Base-by-base conservation (phyloP, 306 rosid genomes). In the Rosa chinensis region DNA sequence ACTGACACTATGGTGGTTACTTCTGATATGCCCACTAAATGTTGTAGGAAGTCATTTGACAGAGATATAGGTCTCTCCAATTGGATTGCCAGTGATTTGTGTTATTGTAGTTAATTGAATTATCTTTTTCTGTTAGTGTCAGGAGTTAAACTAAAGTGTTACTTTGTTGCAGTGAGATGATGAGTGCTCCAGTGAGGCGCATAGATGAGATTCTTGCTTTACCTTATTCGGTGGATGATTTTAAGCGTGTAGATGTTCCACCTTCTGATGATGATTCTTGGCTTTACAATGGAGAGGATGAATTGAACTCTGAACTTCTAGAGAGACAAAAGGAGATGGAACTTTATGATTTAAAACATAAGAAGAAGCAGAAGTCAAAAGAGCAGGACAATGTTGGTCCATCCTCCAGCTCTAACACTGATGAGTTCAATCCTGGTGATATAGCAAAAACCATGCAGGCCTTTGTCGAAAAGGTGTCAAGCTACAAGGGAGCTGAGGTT, bases 251-350 rank as follows among this genome's bases (percentile, higher is more conserved):
- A 64, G 93, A 86, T 52, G 84, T 91, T 80, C 93, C 94, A 79
- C 94, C 97, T 53, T 90, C 96, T 81, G 97, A 93, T 74, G 86
- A 87, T 74, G 98, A 96, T 85, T 89, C 91, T 35, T 96, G 97
- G 99, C 91, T 93, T 66, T 92, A 93, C 83, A 53, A 73, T 59
- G 99, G 97, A 66, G 99, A 95, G 78, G 98, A 87, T 47, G 99
- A 93, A 56, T 85, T 95, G 81, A 91, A 88, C 85, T 80, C 89
- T 49, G 94, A 89, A 44, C 94, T 95, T 77, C 62, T 85, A 78
- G 93, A 95, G 87, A 91, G 99, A 77, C 98, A 91, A 77, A 90
- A 89, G 89, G 99, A 95, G 89, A 87, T 93, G 89, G 96, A 91
- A 47, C 88, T 78, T 59, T 90, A 84, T 84, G 88, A 90, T 76